These are phyloP conservation scores for Paramecium pentaurelia DNA, from an alignment of 73 alveolate species.

Conservation along the genomic window DNA sequence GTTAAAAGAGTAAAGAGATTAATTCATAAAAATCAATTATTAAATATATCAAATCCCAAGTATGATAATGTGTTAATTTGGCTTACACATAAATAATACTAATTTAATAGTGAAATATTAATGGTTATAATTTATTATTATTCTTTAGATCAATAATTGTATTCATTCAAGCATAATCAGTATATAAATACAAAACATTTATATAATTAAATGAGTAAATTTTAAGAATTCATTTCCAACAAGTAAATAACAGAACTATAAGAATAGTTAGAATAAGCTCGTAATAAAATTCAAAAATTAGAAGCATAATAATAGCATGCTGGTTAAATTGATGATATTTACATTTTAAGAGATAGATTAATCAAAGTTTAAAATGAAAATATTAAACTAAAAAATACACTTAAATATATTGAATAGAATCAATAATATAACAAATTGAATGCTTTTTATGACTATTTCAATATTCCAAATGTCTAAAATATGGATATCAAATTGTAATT, in stretches of 20 bases:
- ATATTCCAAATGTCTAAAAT: neutral
- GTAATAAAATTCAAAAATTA: neutral
- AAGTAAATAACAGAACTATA: neutral
- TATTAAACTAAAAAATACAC: neutral
- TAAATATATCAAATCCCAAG: neutral
- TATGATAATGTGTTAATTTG: neutral
- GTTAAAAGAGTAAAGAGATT: neutral
- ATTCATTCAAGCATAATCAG: neutral
- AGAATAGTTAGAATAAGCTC: neutral
- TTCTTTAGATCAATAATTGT: neutral
- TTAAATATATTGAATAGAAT: neutral
- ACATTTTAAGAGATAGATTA: neutral
- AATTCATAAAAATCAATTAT: neutral
- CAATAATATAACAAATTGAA: neutral
- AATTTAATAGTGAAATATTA: neutral
- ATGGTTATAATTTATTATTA: too few species aligned
- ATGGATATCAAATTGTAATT: neutral
- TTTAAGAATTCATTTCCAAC: neutral
- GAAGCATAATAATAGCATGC: neutral
- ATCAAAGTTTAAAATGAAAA: neutral
- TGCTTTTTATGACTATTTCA: neutral
- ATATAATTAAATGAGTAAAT: neutral
- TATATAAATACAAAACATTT: neutral
- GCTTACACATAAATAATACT: neutral
- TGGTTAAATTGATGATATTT: neutral